Evolutionary conservation across 1,139 yeast genomes (phyloP).

Genomic region (Taphrina sp.): DNA sequence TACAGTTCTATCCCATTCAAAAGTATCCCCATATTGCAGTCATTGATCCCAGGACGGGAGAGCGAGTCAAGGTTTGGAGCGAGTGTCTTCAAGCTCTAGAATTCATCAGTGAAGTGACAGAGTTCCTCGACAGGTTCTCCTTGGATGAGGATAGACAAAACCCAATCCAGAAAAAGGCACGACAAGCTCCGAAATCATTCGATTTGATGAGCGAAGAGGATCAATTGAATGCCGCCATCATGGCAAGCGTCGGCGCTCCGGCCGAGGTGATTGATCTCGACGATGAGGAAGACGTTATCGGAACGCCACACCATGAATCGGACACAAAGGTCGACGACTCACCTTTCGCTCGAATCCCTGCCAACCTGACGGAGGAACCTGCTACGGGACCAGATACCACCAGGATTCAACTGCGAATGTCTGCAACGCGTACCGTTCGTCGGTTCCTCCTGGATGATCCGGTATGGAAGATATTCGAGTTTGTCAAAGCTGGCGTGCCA

Average conservation of each 20-base stretch:
- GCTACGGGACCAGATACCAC: slow-evolving; percentile 60
- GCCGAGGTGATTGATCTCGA: slow-evolving; percentile 43
- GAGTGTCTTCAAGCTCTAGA: slow-evolving; percentile 41
- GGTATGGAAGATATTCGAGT: slow-evolving; percentile 61
- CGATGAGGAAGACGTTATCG: slow-evolving; percentile 37
- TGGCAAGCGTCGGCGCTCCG: slow-evolving; percentile 56
- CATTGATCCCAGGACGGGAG: slow-evolving; percentile 93
- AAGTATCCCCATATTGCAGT: slow-evolving; percentile 87
- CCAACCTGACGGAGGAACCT: slow-evolving; percentile 62
- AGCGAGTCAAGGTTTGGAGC: slow-evolving; percentile 73
- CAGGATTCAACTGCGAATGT: slow-evolving; percentile 75
- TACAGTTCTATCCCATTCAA: slow-evolving; percentile 67
- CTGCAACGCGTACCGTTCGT: slow-evolving; percentile 78
- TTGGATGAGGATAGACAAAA: slow-evolving; percentile 64
- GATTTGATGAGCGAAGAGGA: slow-evolving; percentile 70
- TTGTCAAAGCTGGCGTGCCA: slow-evolving; percentile 54
- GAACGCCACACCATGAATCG: slow-evolving; percentile 16
- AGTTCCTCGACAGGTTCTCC: slow-evolving; percentile 58
- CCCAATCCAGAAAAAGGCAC: slow-evolving; percentile 51
- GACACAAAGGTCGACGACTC: slow-evolving; percentile 27
- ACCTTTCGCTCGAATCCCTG: slow-evolving; percentile 50
- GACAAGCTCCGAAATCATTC: slow-evolving; percentile 38
- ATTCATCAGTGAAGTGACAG: slow-evolving; percentile 42
- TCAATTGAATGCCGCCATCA: slow-evolving; percentile 74
- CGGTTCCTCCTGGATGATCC: slow-evolving; percentile 60